Percentiles rank a stretch among this genome's conserved stretches.
Conservation (phyloP, 2,329 filamentous ascomycete species). For the Aspergillus caelatus region DNA sequence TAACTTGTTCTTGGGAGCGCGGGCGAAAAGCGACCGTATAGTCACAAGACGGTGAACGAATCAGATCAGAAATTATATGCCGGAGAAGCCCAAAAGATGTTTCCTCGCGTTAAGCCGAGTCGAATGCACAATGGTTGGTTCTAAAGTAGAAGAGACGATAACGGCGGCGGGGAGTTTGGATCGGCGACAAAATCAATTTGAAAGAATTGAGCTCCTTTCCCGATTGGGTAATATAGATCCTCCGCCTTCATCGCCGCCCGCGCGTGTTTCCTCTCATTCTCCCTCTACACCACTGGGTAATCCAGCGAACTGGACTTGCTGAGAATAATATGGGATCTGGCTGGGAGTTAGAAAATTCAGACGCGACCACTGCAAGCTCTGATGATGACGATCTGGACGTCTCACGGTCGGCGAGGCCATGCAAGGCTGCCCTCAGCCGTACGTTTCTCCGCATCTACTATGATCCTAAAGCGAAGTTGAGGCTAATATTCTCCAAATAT, state of each 20-base stretch:
- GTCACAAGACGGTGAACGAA: background rate
- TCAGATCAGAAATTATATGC: no score
- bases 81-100: background rate
- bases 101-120: background rate
- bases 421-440: constrained; percentile 10
- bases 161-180: background rate
- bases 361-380: constrained; percentile 32
- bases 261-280: background rate
- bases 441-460: constrained; percentile 9
- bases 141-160: background rate
- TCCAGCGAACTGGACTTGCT: constrained; percentile 1
- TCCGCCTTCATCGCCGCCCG: constrained; percentile 22
- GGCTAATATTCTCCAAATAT: constrained; percentile 22
- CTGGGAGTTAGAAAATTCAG: constrained; percentile 28
- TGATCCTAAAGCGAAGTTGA: background rate
- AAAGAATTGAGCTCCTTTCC: constrained; percentile 11
- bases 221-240: constrained; percentile 2
- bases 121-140: background rate
- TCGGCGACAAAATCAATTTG: constrained; percentile 12
- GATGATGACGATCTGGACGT: constrained; percentile 50
- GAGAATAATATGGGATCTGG: constrained; percentile 27
- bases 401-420: constrained; percentile 26
- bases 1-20: background rate
- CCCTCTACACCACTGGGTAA: background rate
- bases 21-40: background rate